Percentiles rank a stretch among this genome's conserved stretches.
Evolutionary conservation across 2,329 filamentous ascomycete species (phyloP).

Genomic region (Blumeria graminis): DNA sequence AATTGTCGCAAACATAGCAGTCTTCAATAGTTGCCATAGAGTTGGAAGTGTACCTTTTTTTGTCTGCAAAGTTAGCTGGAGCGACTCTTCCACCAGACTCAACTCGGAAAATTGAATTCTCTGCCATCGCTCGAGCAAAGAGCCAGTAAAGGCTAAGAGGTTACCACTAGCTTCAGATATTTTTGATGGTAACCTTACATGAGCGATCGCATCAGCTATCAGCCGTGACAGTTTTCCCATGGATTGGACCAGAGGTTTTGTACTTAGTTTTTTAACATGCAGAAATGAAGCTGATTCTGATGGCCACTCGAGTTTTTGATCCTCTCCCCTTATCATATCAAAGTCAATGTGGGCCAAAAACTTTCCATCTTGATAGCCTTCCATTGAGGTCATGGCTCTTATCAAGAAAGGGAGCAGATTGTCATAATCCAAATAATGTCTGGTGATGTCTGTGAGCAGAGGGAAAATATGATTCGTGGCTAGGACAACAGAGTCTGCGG

Average conservation of each 20-base stretch:
- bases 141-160: constrained; percentile 21
- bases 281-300: constrained; percentile 29
- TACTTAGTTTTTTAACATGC: constrained; percentile 28
- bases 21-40: constrained; percentile 40
- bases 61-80: constrained; percentile 32
- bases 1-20: constrained; percentile 37
- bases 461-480: constrained; percentile 41
- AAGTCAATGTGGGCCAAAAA: constrained; percentile 38
- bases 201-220: constrained; percentile 35
- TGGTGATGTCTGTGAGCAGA: constrained; percentile 27
- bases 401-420: constrained; percentile 31
- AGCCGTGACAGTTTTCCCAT: constrained; percentile 38
- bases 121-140: constrained; percentile 37
- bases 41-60: constrained; percentile 31
- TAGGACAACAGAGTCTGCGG: constrained; percentile 27
- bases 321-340: constrained; percentile 27
- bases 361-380: constrained; percentile 39
- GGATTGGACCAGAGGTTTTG: constrained; percentile 31
- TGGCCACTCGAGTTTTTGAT: constrained; percentile 34
- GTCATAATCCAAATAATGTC: constrained; percentile 31
- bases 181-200: constrained; percentile 22
- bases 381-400: constrained; percentile 29
- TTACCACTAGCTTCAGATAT: constrained; percentile 25
- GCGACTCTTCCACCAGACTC: constrained; percentile 32
- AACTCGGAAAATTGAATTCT: constrained; percentile 44